These are phyloP conservation scores for Lunularia cruciata DNA, from an alignment of 225 moss, liverwort and hornwort genomes.

Conservation along the genomic window DNA sequence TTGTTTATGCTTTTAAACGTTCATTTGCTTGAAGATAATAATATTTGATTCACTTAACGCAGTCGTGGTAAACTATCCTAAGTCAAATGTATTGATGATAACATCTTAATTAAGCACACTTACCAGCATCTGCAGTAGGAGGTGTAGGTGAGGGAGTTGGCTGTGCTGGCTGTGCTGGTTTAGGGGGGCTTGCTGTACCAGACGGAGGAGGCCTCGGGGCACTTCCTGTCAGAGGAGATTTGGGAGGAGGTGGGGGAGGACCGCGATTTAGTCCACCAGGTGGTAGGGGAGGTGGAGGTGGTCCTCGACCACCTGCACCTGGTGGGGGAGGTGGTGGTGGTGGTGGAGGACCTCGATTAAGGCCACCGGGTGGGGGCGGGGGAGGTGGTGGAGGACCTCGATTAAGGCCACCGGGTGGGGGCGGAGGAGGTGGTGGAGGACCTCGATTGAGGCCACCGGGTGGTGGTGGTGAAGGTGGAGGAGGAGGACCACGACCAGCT, in stretches of 20 bases:
- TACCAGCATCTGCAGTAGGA: constrained; percentile 25
- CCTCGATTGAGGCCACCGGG: constrained; percentile 26
- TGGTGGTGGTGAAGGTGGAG: constrained; percentile 33
- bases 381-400: constrained; percentile 33
- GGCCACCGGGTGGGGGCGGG: constrained; percentile 28
- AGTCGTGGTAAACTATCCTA: constrained; percentile 16
- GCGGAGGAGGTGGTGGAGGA: constrained; percentile 37
- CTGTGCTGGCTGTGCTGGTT: constrained; percentile 25
- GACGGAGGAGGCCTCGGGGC: constrained; percentile 15
- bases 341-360: constrained; percentile 27
- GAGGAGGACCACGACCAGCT: constrained; percentile 16
- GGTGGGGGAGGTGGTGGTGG: constrained; percentile 19
- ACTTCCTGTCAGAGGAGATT: constrained; percentile 7
- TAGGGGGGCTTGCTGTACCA: constrained; percentile 13
- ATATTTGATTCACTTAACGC: not conserved
- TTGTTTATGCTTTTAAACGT: too few species aligned
- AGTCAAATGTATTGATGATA: constrained; percentile 20
- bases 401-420: constrained; percentile 28
- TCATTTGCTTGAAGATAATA: not conserved
- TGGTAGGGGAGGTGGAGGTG: constrained; percentile 22
- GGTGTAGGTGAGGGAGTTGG: constrained; percentile 18
- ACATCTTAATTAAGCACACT: constrained; percentile 21
- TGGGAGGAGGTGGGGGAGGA: constrained; percentile 35
- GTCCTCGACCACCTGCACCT: constrained; percentile 11
- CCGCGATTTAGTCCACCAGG: constrained; percentile 21